phyloP scores from a whole-genome alignment of 352 stramenopile species.

The Detonula confervacea region DNA sequence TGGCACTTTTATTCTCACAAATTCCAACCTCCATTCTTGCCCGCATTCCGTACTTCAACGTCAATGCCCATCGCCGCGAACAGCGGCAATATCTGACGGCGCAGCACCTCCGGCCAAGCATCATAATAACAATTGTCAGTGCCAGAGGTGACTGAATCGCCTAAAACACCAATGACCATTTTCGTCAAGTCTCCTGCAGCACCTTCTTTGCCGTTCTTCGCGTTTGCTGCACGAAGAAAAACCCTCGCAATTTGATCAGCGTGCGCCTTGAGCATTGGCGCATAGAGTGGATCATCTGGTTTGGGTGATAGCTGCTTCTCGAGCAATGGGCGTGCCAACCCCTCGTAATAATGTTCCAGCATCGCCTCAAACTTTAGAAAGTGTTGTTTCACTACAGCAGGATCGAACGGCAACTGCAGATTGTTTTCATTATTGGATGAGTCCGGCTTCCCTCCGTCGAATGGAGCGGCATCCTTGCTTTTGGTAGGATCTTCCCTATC shows the following conservation, averaged over 20 bases:
- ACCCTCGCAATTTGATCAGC: conserved; percentile 19
- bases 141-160: too few species aligned
- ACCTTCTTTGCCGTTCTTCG: neutral
- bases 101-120: too few species aligned
- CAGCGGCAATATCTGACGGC: too few species aligned
- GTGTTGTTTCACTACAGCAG: conserved; percentile 11
- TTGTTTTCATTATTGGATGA: too few species aligned
- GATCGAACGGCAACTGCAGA: conserved; percentile 8
- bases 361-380: conserved; percentile 30
- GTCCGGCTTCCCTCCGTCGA: conserved; percentile 22
- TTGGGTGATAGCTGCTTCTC: conserved; percentile 6
- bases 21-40: conserved; percentile 26
- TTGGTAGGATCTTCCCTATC: conserved; percentile 17
- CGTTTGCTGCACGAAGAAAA: conserved; percentile 11
- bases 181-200: too few species aligned
- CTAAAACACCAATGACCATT: too few species aligned
- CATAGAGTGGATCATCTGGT: conserved; percentile 12
- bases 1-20: too few species aligned
- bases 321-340: neutral
- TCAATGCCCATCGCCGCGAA: conserved; percentile 20
- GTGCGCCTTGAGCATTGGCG: conserved; percentile 14
- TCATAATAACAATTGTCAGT: too few species aligned
- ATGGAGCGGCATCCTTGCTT: conserved; percentile 11
- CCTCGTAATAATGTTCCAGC: conserved; percentile 33
- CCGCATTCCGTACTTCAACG: conserved; percentile 19